Evolutionary conservation across 306 rosid species (phyloP).

Genomic region (Malus sieversii): DNA sequence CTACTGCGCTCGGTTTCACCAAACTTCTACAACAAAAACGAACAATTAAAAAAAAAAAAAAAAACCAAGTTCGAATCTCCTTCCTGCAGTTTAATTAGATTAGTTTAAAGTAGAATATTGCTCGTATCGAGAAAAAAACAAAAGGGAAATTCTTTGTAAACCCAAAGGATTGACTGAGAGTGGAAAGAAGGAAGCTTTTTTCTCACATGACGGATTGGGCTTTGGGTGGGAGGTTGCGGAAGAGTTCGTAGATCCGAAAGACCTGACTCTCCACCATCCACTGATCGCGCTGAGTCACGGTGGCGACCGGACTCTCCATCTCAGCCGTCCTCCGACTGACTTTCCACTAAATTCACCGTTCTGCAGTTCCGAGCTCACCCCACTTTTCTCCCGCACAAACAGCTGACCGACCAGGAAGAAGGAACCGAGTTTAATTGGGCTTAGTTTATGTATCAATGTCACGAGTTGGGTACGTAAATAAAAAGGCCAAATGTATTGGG

Average conservation of each 20-base stretch:
- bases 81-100: too few species aligned
- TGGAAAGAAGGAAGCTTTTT: background rate
- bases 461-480: background rate
- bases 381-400: background rate
- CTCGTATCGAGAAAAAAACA: background rate
- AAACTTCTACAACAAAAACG: background rate
- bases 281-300: constrained; percentile 61
- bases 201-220: constrained; percentile 48
- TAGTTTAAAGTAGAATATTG: too few species aligned
- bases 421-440: background rate
- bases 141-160: background rate
- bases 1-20: too few species aligned
- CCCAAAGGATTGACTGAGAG: background rate
- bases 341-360: background rate
- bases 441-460: background rate
- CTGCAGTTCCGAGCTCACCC: background rate
- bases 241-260: constrained; percentile 42
- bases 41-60: background rate
- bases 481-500: background rate
- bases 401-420: background rate
- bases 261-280: constrained; percentile 52
- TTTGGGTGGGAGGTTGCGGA: constrained; percentile 35
- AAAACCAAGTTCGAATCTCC: too few species aligned
- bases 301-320: constrained; percentile 29
- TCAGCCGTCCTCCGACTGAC: background rate